phyloP scores from a whole-genome alignment of 768 basidiomycete genomes.

The Naganishia vaughanmartiniae region DNA sequence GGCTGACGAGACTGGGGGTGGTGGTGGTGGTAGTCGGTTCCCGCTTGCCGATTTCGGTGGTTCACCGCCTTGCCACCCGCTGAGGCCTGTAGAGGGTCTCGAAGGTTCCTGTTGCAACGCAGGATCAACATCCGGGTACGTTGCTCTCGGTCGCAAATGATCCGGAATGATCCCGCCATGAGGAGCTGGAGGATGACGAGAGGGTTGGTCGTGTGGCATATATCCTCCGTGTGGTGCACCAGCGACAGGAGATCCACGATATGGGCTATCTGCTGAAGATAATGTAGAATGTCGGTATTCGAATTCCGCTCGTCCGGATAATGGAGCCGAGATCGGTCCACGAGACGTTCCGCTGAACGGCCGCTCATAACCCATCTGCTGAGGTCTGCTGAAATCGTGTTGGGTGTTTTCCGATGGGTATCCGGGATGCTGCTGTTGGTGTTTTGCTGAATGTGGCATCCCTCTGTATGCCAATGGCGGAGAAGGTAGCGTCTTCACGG shows the following conservation, averaged over 20 bases:
- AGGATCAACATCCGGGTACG: conserved; percentile 17
- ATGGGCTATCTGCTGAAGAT: background rate
- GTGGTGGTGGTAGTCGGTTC: background rate
- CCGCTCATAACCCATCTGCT: background rate
- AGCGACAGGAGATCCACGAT: background rate
- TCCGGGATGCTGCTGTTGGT: background rate
- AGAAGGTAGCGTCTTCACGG: background rate
- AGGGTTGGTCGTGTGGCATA: background rate
- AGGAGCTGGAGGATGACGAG: background rate
- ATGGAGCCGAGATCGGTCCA: conserved; percentile 5
- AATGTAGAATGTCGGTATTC: conserved; percentile 3
- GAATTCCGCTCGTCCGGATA: background rate
- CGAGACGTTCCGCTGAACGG: background rate
- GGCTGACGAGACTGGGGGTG: background rate
- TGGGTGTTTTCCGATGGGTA: background rate
- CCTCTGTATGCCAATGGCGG: conserved; percentile 16
- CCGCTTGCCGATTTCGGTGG: background rate
- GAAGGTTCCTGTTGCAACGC: background rate
- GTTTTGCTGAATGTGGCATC: conserved; percentile 16
- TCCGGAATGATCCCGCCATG: background rate
- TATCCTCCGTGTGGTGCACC: background rate
- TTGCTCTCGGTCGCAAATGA: background rate
- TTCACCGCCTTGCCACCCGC: conserved; percentile 21
- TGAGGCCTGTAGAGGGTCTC: conserved; percentile 15
- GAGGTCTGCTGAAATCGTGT: background rate